Evolutionary conservation across 2,329 filamentous ascomycete species (phyloP).

Genomic region (Hysterium pulicare): DNA sequence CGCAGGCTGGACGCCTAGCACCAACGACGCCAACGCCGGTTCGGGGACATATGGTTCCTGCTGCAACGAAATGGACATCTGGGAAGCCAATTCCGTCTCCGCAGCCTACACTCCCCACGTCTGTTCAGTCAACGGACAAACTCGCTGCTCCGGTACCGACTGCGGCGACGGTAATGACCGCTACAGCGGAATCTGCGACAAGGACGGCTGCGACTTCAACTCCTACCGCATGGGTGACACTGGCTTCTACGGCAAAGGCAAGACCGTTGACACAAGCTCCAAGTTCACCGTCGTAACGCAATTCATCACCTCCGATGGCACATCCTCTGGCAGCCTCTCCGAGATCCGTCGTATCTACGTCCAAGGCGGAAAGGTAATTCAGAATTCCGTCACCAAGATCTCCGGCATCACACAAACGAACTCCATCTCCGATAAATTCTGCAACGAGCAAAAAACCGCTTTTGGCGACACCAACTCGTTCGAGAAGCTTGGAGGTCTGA

Average conservation of each 20-base stretch:
- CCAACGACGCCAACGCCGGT: slow-evolving; percentile 51
- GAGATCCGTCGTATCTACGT: slow-evolving; percentile 44
- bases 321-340: slow-evolving; percentile 36
- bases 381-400: slow-evolving; percentile 38
- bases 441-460: slow-evolving; percentile 49
- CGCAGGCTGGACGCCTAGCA: slow-evolving; percentile 49
- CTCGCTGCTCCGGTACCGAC: slow-evolving; percentile 47
- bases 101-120: slow-evolving; percentile 61
- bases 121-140: slow-evolving; percentile 49
- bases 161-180: slow-evolving; percentile 46
- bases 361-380: slow-evolving; percentile 43
- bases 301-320: slow-evolving; percentile 34
- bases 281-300: slow-evolving; percentile 46
- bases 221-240: slow-evolving; percentile 59
- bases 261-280: slow-evolving; percentile 36
- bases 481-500: slow-evolving; percentile 50
- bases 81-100: slow-evolving; percentile 63
- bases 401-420: slow-evolving; percentile 43
- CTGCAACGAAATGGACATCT: slow-evolving; percentile 64
- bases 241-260: slow-evolving; percentile 56
- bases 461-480: slow-evolving; percentile 54
- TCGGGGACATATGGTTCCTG: slow-evolving; percentile 54
- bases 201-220: slow-evolving; percentile 68
- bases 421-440: slow-evolving; percentile 54
- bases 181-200: slow-evolving; percentile 60